Base-by-base conservation (phyloP, 257 asterid species). In the Nicotiana benthamiana region DNA sequence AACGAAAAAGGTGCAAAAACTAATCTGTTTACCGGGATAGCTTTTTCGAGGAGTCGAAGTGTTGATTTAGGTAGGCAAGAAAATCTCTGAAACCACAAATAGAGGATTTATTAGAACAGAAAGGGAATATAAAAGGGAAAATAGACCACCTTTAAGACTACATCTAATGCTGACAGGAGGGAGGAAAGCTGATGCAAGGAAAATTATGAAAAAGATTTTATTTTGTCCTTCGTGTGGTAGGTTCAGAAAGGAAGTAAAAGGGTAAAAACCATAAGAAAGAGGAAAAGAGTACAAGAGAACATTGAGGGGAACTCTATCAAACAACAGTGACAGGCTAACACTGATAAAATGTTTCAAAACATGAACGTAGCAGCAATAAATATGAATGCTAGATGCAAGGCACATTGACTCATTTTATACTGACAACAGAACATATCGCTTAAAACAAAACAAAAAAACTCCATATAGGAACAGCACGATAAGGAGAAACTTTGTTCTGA, bases 21-120 rank as follows among this genome's bases (percentile, higher is more conserved):
- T 65, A 79, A 51, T 32, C 78, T 81, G 75, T 48, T 84, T 92
- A 94, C 98, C 89, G 99, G 97, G 78, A 96, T 94, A 64, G 94
- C 82, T 34, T 91, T 92, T 85, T 94, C 97, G 12, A 96, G 90
- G 86, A 96, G 97, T 48, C 99, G 98, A 86, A 96, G 85, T 61
- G 89, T 85, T 32, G 98, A 94, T 83, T 90, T 91, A 6, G 98
- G 92, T 84, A 92, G 89, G 85, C 93, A 93, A 62, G 99, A 93
- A 56, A 95, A 93, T 86, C 90, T 92, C 99, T 95, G 97, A 83
- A 92, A 87, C 64, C 82, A 82, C 56, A 82, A 30, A 77, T 65
- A 53, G 52, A 46, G 61, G 61, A 5, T 48, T 48, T 74, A 48
- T 74, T 48, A 74, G 26, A 48, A 74, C 2, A 74, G 16, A 72